Conservation (phyloP, 345 rosid genomes). For the Psidium friedrichsthalianum region DNA sequence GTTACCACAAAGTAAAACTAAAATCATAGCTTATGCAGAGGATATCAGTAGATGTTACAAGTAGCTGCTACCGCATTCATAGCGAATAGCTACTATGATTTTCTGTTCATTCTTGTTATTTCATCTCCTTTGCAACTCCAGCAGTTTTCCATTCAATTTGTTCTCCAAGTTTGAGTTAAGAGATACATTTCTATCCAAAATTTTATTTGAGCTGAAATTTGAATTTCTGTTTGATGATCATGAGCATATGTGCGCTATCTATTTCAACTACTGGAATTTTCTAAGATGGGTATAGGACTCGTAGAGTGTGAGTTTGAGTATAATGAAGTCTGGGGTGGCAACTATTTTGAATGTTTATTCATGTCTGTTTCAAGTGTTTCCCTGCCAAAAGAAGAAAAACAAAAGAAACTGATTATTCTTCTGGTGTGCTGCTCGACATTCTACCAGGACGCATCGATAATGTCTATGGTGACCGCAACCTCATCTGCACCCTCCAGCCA, state of each 20-base stretch:
- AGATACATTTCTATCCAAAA: background rate
- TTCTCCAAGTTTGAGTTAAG: background rate
- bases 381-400: background rate
- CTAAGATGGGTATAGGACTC: background rate
- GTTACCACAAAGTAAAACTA: background rate
- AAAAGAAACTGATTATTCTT: background rate
- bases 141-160: background rate
- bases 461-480: slow-evolving; percentile 95
- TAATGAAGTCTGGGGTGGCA: background rate
- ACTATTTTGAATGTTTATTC: background rate
- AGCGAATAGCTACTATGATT: background rate
- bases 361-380: background rate
- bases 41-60: background rate
- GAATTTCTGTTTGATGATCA: background rate
- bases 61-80: background rate
- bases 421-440: background rate
- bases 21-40: background rate
- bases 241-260: background rate
- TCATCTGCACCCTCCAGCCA: slow-evolving; percentile 78
- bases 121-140: background rate
- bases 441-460: slow-evolving; percentile 86
- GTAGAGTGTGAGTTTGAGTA: background rate
- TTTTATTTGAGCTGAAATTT: background rate
- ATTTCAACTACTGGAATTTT: background rate
- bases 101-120: background rate